These are phyloP conservation scores for Botryococcus braunii DNA, from an alignment of 163 green algal genomes.

Conservation along the genomic window DNA sequence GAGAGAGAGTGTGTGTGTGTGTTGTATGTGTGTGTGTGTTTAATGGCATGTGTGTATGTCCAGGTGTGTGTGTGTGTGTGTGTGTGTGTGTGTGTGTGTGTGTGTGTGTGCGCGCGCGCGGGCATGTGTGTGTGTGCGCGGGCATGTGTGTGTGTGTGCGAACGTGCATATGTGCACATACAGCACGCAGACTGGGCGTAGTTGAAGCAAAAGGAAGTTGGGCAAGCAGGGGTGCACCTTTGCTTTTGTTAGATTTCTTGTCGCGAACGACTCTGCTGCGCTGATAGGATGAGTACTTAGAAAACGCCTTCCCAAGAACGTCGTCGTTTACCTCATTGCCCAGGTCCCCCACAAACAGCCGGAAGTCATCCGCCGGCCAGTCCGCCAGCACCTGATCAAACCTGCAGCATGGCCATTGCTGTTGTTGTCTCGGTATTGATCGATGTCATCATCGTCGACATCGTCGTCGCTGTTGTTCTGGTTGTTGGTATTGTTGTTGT, in stretches of 20 bases:
- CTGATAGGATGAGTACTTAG: slow-evolving; percentile 75
- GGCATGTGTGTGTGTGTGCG: too few species aligned
- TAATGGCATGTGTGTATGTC: too few species aligned
- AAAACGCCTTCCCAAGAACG: slow-evolving; percentile 76
- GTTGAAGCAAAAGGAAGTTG: too few species aligned
- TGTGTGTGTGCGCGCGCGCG: too few species aligned
- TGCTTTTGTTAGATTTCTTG: slow-evolving; percentile 76
- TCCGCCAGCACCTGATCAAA: slow-evolving; percentile 67
- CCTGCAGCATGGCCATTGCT: slow-evolving; percentile 5
- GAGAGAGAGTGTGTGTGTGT: too few species aligned
- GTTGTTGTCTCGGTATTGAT: neutral
- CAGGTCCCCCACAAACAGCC: slow-evolving; percentile 95
- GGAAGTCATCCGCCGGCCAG: slow-evolving; percentile 89
- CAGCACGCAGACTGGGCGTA: too few species aligned
- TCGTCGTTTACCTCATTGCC: slow-evolving; percentile 91
- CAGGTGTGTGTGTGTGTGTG: too few species aligned
- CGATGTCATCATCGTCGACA: neutral
- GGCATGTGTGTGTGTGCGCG: too few species aligned
- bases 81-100: too few species aligned
- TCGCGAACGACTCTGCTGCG: slow-evolving; percentile 79
- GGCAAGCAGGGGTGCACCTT: slow-evolving; percentile 25
- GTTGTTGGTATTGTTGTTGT: neutral
- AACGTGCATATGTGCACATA: too few species aligned
- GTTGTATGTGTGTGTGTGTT: too few species aligned
- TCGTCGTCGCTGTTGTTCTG: neutral